phyloP scores from a whole-genome alignment of 306 rosid genomes.

The Malus sylvestris region DNA sequence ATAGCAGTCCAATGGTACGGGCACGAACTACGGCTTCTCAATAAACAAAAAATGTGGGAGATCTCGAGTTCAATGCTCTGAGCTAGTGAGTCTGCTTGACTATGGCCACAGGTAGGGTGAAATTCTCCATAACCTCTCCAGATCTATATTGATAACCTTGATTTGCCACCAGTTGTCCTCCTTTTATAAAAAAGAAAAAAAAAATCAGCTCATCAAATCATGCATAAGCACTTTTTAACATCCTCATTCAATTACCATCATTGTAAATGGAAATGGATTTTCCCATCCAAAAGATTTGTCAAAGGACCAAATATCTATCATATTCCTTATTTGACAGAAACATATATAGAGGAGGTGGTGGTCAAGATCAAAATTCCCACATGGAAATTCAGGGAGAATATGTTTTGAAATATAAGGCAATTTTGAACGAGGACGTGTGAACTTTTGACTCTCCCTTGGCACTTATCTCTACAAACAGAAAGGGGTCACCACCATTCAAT shows the following conservation, averaged over 20 bases:
- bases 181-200: too few relatives aligned
- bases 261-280: too few relatives aligned
- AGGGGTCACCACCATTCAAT: not conserved
- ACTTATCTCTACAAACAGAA: not conserved
- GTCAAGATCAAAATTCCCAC: not conserved
- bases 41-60: too few relatives aligned
- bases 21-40: rapidly evolving
- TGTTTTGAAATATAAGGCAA: not conserved
- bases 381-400: not conserved
- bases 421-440: not conserved
- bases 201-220: not conserved
- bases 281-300: not conserved
- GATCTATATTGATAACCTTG: too few relatives aligned
- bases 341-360: too few relatives aligned
- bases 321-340: not conserved
- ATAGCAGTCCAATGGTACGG: too few relatives aligned
- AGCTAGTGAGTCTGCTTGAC: too few relatives aligned
- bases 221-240: not conserved
- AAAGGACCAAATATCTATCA: not conserved
- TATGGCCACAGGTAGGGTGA: too few relatives aligned
- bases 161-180: too few relatives aligned
- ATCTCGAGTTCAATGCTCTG: rapidly evolving
- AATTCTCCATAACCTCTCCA: too few relatives aligned
- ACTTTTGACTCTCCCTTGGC: not conserved
- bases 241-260: not conserved